These are phyloP conservation scores for Pythium folliculosum DNA, from an alignment of 352 stramenopile species.

Conservation along the genomic window DNA sequence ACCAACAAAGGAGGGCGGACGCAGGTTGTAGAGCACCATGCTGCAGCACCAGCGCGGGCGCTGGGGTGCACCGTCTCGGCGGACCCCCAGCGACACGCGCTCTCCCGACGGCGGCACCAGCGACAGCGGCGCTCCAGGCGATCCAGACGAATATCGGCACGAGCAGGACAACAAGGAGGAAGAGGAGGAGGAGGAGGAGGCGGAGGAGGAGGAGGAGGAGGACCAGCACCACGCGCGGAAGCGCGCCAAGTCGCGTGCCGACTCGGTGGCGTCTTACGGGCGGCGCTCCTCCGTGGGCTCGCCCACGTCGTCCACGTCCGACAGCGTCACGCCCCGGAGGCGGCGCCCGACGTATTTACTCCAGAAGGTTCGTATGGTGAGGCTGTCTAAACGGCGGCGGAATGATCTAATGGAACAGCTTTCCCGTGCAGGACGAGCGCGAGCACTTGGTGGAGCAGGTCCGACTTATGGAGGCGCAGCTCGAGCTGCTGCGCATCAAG, in stretches of 20 bases:
- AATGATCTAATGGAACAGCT: no score
- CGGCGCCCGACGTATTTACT: conserved; percentile 20
- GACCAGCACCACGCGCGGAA: neutral
- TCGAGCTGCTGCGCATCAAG: conserved; percentile 25
- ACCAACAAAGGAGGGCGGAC: no score
- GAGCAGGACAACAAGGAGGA: no score
- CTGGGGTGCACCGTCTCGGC: no score
- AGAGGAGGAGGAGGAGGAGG: neutral
- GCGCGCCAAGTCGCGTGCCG: conserved; percentile 15
- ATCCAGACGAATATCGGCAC: no score
- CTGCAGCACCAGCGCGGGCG: no score
- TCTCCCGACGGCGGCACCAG: no score
- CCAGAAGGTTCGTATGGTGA: conserved; percentile 9
- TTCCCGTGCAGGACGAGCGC: conserved; percentile 16
- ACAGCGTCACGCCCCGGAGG: neutral
- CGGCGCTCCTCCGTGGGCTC: conserved; percentile 10
- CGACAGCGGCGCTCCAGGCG: no score
- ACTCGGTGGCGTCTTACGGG: neutral
- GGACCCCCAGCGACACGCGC: no score
- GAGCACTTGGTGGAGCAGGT: conserved; percentile 10
- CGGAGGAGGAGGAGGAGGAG: no score
- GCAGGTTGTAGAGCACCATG: no score
- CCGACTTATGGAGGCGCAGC: conserved; percentile 6
- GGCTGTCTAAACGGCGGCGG: no score
- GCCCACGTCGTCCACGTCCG: conserved; percentile 3